phyloP scores from a whole-genome alignment of 192 early-diverging fungal genomes.

The Coemansia sp. region DNA sequence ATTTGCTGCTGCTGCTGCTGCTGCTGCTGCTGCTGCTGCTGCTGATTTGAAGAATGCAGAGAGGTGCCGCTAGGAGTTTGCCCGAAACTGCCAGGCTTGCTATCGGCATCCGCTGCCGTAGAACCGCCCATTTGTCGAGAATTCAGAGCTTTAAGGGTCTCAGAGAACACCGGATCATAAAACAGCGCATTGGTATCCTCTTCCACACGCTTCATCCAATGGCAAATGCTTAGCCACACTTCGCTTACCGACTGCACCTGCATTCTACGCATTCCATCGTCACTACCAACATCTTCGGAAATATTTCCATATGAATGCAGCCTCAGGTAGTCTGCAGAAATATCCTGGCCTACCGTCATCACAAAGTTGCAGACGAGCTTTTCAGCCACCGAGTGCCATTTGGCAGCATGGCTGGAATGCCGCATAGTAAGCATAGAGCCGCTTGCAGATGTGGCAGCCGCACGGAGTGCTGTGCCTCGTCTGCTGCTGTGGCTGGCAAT shows the following conservation, averaged over 20 bases:
- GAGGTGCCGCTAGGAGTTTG: too few species aligned
- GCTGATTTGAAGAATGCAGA: background rate
- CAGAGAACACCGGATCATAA: conserved; percentile 42
- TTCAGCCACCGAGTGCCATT: conserved; percentile 41
- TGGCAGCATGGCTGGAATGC: conserved; percentile 21
- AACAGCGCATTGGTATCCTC: conserved; percentile 49
- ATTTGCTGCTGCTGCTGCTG: too few species aligned
- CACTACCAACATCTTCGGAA: background rate
- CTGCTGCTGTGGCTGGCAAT: conserved; percentile 32
- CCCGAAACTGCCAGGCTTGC: background rate
- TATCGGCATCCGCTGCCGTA: background rate
- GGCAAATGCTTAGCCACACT: conserved; percentile 45
- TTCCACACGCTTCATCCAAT: conserved; percentile 46
- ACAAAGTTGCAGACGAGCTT: conserved; percentile 41
- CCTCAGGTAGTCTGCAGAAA: conserved; percentile 34
- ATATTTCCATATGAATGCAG: conserved; percentile 18
- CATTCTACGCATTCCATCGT: background rate
- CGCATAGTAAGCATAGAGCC: conserved; percentile 10
- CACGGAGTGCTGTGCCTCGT: conserved; percentile 7
- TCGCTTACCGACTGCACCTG: conserved; percentile 20
- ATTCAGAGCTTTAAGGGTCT: conserved; percentile 28
- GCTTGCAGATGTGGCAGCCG: background rate
- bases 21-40: too few species aligned
- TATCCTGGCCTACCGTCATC: conserved; percentile 49
- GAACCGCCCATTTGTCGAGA: background rate